These are phyloP conservation scores for Chaetomiaceae sp. DNA, from an alignment of 2,329 filamentous ascomycete genomes.

Conservation along the genomic window DNA sequence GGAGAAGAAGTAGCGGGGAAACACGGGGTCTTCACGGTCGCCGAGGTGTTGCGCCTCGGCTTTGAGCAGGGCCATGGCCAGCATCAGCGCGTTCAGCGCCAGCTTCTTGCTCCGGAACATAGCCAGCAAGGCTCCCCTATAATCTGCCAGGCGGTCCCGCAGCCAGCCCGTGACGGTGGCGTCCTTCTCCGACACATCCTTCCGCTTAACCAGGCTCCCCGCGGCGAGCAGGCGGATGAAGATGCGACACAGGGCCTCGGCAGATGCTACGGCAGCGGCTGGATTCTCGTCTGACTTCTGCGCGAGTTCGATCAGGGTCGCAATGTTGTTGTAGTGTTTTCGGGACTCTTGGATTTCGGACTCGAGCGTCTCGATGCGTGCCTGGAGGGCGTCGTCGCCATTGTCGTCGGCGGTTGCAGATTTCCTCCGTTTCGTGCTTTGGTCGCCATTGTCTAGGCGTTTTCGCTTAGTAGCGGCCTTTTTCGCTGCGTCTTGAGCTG, in stretches of 20 bases:
- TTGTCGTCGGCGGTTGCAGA: conserved; percentile 43
- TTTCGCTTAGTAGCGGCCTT: conserved; percentile 43
- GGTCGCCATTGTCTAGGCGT: conserved; percentile 37
- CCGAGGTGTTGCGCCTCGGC: conserved; percentile 62
- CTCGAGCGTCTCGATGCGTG: conserved; percentile 69
- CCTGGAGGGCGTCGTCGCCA: conserved; percentile 46
- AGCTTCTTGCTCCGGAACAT: conserved; percentile 56
- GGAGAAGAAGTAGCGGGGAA: conserved; percentile 61
- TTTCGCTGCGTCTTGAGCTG: conserved; percentile 3
- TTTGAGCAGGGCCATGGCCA: conserved; percentile 80
- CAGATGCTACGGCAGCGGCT: conserved; percentile 59
- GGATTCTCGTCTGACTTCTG: conserved; percentile 43
- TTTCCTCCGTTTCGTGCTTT: conserved; percentile 46
- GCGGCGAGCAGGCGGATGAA: conserved; percentile 75
- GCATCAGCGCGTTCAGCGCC: conserved; percentile 65
- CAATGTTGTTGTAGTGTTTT: conserved; percentile 89
- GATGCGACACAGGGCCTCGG: conserved; percentile 76
- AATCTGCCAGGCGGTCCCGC: conserved; percentile 66
- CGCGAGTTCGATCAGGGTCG: conserved; percentile 58
- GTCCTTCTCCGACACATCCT: conserved; percentile 65
- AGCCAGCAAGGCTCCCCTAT: conserved; percentile 54
- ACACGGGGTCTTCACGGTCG: conserved; percentile 58
- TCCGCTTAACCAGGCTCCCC: conserved; percentile 62
- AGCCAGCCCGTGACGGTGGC: conserved; percentile 71
- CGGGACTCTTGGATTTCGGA: conserved; percentile 75